Conservation (phyloP, 345 rosid species). For the Raphanus raphanistrum region DNA sequence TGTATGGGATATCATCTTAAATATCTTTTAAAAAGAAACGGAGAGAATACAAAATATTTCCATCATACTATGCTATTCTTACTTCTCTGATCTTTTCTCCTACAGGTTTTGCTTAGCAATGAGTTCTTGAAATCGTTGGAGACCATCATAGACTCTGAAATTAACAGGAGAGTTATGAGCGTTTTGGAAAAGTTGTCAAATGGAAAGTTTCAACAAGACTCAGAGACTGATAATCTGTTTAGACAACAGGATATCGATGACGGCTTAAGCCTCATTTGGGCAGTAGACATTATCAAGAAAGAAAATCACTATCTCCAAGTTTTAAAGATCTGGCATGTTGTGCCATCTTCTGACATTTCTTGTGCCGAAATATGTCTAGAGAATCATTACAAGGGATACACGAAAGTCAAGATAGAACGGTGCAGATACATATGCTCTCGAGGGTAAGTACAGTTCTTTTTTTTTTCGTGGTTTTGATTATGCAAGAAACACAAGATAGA, state of each 20-base stretch:
- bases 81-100: background rate
- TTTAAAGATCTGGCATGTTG: slow-evolving; percentile 45
- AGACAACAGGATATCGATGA: slow-evolving; percentile 13
- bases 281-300: slow-evolving; percentile 36
- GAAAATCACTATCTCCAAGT: slow-evolving; percentile 33
- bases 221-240: slow-evolving; percentile 32
- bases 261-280: slow-evolving; percentile 40
- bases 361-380: slow-evolving; percentile 22
- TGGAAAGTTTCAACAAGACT: slow-evolving; percentile 50
- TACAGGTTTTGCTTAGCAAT: slow-evolving; percentile 35
- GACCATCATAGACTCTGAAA: slow-evolving; percentile 15
- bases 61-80: background rate
- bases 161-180: slow-evolving; percentile 18
- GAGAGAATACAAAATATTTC: no score
- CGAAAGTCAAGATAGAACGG: slow-evolving; percentile 24
- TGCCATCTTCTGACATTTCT: slow-evolving; percentile 29
- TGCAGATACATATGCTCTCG: slow-evolving; percentile 26
- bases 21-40: no score
- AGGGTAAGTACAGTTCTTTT: slow-evolving; percentile 35
- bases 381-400: slow-evolving; percentile 24
- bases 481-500: slow-evolving; percentile 17
- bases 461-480: background rate
- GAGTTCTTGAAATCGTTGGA: slow-evolving; percentile 37
- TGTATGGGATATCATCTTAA: no score
- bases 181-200: slow-evolving; percentile 33